phyloP scores from a whole-genome alignment of 225 moss, liverwort and hornwort species.

The Sphagnum contortum region DNA sequence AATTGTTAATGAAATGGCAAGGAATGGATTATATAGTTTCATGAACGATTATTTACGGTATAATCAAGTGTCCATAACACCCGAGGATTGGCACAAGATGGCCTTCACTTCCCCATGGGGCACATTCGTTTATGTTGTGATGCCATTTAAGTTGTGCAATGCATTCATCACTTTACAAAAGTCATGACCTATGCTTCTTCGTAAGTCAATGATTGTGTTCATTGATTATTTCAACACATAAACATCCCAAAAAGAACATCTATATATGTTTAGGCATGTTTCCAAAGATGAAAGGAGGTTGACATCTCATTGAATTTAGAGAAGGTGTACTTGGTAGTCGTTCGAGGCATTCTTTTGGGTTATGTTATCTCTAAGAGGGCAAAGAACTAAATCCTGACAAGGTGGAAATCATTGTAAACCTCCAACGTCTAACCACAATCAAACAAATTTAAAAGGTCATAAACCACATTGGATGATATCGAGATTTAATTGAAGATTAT shows the following conservation, averaged over 20 bases:
- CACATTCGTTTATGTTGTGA: neutral
- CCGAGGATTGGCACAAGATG: conserved; percentile 4
- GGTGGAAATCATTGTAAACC: neutral
- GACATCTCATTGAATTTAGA: neutral
- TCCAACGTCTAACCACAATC: neutral
- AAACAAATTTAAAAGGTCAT: neutral
- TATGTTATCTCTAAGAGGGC: neutral
- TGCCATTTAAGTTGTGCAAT: conserved; percentile 3
- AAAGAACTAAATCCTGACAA: neutral
- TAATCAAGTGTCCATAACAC: conserved; percentile 1
- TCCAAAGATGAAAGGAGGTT: neutral
- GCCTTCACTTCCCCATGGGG: neutral
- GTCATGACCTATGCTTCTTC: conserved; percentile 1
- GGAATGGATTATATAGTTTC: conserved; percentile 3
- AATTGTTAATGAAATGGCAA: conserved; percentile 2
- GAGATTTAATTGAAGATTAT: neutral
- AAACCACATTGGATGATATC: neutral
- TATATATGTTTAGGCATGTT: neutral
- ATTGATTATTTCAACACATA: conserved; percentile 4
- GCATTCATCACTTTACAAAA: neutral
- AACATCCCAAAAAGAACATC: neutral
- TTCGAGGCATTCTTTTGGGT: neutral
- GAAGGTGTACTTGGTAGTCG: neutral
- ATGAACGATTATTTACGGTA: conserved; percentile 4
- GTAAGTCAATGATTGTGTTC: conserved; percentile 1